Base-by-base conservation (phyloP, 2,329 filamentous ascomycete species). In the Zymoseptoria pseudotritici region DNA sequence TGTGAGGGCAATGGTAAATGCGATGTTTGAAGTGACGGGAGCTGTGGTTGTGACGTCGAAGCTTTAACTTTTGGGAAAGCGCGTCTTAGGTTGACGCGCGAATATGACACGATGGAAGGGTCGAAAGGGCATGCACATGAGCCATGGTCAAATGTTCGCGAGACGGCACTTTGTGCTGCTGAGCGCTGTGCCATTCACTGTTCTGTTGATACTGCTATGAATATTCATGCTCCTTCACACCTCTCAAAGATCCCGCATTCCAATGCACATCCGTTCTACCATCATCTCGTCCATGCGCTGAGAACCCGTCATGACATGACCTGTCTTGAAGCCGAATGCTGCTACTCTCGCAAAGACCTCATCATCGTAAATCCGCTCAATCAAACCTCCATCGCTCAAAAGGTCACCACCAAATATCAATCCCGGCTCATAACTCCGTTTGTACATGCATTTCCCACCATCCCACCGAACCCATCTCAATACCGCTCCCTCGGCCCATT, bases 401-500 rank as follows among this genome's bases (percentile, higher is more conserved):
- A 17, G 13, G 17, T n/a, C 11, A 4, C 13, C 11, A 17, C 17
- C 36, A 46, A n/a, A 46, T 46, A 5, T 46, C 36, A n/a, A 46
- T n/a, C 13, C 36, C 17, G 13, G 13, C 13, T 7, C 17, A 46
- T 17, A n/a, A 46, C 36, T 46, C 13, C 36, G 4, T 17, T 46
- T 46, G 13, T 17, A 46, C 36, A 46, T 46, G 36, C 36, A 46
- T 46, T 46, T 5, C 2, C 11, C 36, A 17, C 17, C 5, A 46
- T n/a, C 36, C 13, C 13, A 2, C 5, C 36, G 2, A n/a, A 4
- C 11, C 36, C 36, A n/a, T 8, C 36, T 46, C 36, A 46, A n/a
- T n/a, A 46, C 13, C 36, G 36, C 57, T 69, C 65, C 56, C 64
- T 59, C 9, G 67, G 67, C 22, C 69, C 69, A 55, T 70, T 72